These are phyloP conservation scores for Podosphaera fusca DNA, from an alignment of 2,329 filamentous ascomycete genomes.

Conservation along the genomic window DNA sequence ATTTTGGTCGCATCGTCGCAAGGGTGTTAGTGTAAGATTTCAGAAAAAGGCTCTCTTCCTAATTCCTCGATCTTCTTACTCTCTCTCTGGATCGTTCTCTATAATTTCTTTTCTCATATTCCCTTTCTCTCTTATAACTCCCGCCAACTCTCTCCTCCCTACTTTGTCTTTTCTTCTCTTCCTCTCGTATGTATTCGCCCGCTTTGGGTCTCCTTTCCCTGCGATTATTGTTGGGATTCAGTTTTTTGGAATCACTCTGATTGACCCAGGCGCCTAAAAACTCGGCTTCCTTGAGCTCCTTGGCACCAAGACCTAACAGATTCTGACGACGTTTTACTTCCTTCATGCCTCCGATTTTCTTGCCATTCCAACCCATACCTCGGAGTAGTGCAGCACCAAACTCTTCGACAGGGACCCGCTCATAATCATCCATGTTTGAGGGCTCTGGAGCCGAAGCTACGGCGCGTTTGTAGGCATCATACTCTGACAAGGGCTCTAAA, in stretches of 20 bases:
- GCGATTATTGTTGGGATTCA: constrained; percentile 18
- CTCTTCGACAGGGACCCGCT: constrained; percentile 74
- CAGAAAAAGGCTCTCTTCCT: neutral
- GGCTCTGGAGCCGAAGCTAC: constrained; percentile 49
- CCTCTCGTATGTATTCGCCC: constrained; percentile 19
- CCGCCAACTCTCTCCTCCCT: constrained; percentile 16
- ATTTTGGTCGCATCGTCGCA: too few relatives aligned
- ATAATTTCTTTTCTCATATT: constrained; percentile 13
- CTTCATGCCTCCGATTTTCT: constrained; percentile 35
- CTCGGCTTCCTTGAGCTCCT: constrained; percentile 46
- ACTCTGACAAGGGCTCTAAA: constrained; percentile 25
- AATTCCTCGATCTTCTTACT: constrained; percentile 9
- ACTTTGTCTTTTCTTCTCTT: constrained; percentile 20
- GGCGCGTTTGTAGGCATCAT: constrained; percentile 47
- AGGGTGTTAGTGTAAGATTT: neutral
- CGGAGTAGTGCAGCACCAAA: constrained; percentile 78
- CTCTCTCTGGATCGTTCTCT: constrained; percentile 6
- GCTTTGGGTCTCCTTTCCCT: constrained; percentile 14
- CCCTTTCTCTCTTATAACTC: constrained; percentile 11
- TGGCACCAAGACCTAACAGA: constrained; percentile 71
- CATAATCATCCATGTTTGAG: constrained; percentile 64
- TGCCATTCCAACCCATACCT: constrained; percentile 82
- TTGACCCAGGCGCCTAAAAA: constrained; percentile 68
- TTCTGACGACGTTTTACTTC: constrained; percentile 50
- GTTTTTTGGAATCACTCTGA: constrained; percentile 31